These are phyloP conservation scores for Chlamydomonas sp. DNA, from an alignment of 139 green algal species.

Conservation along the genomic window DNA sequence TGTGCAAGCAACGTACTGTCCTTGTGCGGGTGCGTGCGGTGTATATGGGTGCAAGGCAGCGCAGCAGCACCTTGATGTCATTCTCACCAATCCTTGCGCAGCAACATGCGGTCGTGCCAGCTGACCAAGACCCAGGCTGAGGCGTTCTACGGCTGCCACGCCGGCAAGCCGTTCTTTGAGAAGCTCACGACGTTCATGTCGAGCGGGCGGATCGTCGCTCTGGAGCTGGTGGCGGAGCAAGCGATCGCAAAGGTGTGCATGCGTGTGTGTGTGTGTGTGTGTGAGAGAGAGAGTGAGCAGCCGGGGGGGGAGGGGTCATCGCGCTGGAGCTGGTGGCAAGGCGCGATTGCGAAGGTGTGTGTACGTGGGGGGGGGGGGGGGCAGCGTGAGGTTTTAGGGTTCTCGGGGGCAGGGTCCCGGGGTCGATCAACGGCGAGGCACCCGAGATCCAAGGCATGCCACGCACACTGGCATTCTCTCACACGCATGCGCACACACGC, in stretches of 20 bases:
- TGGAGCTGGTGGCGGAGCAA: slow-evolving; percentile 56
- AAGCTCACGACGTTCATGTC: slow-evolving; percentile 63
- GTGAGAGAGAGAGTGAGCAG: too few species aligned
- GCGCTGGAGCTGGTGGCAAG: slow-evolving; percentile 64
- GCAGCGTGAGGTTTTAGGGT: too few species aligned
- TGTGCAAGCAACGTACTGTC: not conserved
- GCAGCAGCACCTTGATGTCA: not conserved
- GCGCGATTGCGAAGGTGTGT: not conserved
- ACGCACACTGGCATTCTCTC: too few species aligned
- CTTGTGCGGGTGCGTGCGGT: not conserved
- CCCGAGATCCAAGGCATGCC: too few species aligned
- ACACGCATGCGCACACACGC: too few species aligned
- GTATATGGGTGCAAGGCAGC: not conserved
- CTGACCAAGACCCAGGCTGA: slow-evolving; percentile 48
- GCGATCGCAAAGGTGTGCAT: not conserved
- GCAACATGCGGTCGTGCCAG: slow-evolving; percentile 51
- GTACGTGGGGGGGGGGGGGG: too few species aligned
- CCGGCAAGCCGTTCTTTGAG: slow-evolving; percentile 59
- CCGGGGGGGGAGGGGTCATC: slow-evolving; percentile 54
- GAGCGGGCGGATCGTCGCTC: slow-evolving; percentile 56
- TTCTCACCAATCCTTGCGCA: slow-evolving; percentile 18
- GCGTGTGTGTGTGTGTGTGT: too few species aligned
- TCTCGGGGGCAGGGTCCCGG: too few species aligned
- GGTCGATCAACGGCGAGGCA: too few species aligned
- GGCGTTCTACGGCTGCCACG: slow-evolving; percentile 66